Conservation (phyloP, 2,329 filamentous ascomycete species). For the Chrysosporium queenslandicum region DNA sequence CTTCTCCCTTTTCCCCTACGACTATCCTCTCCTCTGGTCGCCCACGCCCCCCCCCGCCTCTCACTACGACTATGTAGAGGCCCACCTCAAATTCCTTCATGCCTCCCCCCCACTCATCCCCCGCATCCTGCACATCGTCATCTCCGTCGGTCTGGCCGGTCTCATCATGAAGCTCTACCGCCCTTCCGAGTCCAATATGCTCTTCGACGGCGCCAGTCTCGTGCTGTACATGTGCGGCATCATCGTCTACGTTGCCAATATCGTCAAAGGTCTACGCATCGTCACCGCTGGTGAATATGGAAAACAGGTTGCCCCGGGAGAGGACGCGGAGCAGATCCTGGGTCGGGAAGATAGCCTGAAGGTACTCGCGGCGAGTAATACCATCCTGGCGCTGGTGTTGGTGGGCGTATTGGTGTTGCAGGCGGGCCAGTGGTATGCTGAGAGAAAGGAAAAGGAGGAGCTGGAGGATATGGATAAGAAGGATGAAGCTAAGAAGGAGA, state of each 20-base stretch:
- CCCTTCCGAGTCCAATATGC: constrained; percentile 84
- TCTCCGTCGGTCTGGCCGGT: constrained; percentile 75
- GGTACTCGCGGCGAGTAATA: constrained; percentile 89
- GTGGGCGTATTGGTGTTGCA: constrained; percentile 87
- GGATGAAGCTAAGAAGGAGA: constrained; percentile 27
- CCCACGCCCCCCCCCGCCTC: constrained; percentile 34
- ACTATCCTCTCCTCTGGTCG: constrained; percentile 42
- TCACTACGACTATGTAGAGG: constrained; percentile 78
- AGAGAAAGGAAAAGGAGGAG: constrained; percentile 82
- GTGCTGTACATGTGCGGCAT: constrained; percentile 74
- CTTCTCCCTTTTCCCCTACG: constrained; percentile 93
- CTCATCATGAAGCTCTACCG: constrained; percentile 93
- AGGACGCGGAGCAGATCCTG: constrained; percentile 51
- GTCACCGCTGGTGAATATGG: constrained; percentile 64
- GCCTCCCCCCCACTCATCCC: constrained; percentile 82
- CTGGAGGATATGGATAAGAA: constrained; percentile 53
- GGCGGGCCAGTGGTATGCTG: constrained; percentile 97
- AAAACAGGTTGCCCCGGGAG: constrained; percentile 19
- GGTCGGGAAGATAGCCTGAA: constrained; percentile 80
- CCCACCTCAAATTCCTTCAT: constrained; percentile 83
- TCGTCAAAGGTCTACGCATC: constrained; percentile 84
- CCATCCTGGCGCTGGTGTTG: constrained; percentile 83
- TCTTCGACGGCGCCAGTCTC: constrained; percentile 71
- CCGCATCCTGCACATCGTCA: constrained; percentile 87
- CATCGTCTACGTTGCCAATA: constrained; percentile 90